These are phyloP conservation scores for Bipolaris gigantea DNA, from an alignment of 2,329 filamentous ascomycete genomes.

Conservation along the genomic window DNA sequence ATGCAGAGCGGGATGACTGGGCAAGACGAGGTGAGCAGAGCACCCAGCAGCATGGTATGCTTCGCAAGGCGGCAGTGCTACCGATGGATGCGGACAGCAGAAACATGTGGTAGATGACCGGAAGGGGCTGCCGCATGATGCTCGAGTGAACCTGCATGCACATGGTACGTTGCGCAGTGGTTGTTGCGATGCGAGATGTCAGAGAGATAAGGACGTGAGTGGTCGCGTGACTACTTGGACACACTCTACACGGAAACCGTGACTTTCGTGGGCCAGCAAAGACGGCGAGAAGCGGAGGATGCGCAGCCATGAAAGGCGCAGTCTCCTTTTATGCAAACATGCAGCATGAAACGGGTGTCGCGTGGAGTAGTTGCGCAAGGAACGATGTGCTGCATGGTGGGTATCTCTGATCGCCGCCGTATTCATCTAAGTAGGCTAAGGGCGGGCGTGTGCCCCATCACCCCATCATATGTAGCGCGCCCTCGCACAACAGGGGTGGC, in stretches of 20 bases:
- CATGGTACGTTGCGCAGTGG: neutral
- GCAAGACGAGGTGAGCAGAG: constrained; percentile 7
- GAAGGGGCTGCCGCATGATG: constrained; percentile 5
- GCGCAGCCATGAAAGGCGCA: neutral
- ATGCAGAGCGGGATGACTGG: constrained; percentile 6
- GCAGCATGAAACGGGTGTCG: neutral
- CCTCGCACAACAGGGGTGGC: constrained; percentile 3
- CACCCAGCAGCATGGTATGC: constrained; percentile 5
- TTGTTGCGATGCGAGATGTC: neutral
- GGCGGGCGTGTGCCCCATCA: constrained; percentile 3
- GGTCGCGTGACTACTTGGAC: too few relatives aligned
- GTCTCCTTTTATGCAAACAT: neutral
- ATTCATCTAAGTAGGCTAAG: constrained; percentile 6
- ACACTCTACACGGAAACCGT: too few relatives aligned
- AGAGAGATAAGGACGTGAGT: constrained; percentile 1
- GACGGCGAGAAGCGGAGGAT: neutral
- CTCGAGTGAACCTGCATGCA: constrained; percentile 1
- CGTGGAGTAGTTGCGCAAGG: neutral
- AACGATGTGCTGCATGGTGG: constrained; percentile 3
- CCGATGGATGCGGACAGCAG: neutral
- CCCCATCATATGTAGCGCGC: neutral
- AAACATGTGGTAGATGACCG: neutral
- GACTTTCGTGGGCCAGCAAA: neutral
- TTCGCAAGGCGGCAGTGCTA: constrained; percentile 1
- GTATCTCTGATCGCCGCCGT: constrained; percentile 6